phyloP scores from a whole-genome alignment of 2,329 filamentous ascomycete genomes.

The Tympanopsis confertula region DNA sequence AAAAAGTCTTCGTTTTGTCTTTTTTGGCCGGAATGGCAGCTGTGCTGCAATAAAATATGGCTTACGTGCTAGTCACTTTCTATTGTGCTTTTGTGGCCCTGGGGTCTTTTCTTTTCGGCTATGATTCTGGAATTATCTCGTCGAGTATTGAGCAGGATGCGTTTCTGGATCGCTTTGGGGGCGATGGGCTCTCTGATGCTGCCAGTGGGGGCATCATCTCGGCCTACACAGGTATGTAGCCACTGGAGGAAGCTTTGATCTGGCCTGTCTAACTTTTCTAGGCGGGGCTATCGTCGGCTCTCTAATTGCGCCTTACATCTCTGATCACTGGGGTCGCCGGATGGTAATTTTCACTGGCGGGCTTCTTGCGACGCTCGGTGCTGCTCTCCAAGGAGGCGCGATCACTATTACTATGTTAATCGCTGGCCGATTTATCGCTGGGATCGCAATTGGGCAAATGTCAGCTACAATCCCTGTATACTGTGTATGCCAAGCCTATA shows the following conservation, averaged over 20 bases:
- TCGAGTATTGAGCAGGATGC: constrained; percentile 12
- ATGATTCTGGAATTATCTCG: constrained; percentile 33
- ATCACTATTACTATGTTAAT: constrained; percentile 27
- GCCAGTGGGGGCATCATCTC: constrained; percentile 12
- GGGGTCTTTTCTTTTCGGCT: constrained; percentile 24
- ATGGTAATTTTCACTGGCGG: constrained; percentile 15
- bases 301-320: constrained; percentile 12
- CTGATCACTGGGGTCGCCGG: constrained; percentile 16
- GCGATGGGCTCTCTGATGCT: constrained; percentile 17
- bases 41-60: no score
- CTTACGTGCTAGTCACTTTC: no score
- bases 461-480: constrained; percentile 33
- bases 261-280: neutral
- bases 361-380: constrained; percentile 14
- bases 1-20: no score
- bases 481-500: constrained; percentile 14
- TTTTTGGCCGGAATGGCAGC: no score
- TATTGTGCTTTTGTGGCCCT: constrained; percentile 13
- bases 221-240: constrained; percentile 10
- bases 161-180: constrained; percentile 28
- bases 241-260: neutral
- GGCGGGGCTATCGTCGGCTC: constrained; percentile 12
- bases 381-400: constrained; percentile 17
- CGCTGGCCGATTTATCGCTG: constrained; percentile 34
- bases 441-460: constrained; percentile 33